A percentile compares a stretch with the other conserved stretches of the same genome.
Conservation (phyloP, 805 yeast genomes). For the Ogataea wickerhamii region DNA sequence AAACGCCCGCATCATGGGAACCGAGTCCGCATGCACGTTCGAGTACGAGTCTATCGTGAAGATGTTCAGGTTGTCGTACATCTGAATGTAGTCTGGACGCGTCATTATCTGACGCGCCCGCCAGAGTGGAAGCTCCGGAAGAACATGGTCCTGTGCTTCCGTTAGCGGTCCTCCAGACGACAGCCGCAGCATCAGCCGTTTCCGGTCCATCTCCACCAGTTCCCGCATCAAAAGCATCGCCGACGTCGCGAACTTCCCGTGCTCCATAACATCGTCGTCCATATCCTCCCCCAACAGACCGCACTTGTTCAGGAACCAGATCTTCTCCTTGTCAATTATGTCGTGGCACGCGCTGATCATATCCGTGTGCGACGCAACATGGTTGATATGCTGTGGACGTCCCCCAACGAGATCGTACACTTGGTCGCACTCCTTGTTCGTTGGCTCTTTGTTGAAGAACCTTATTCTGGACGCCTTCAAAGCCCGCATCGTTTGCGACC, state of each 20-base stretch:
- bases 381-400: conserved; percentile 75
- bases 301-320: conserved; percentile 83
- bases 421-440: conserved; percentile 31
- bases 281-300: conserved; percentile 70
- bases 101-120: conserved; percentile 84
- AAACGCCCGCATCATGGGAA: conserved; percentile 88
- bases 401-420: conserved; percentile 77
- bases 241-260: conserved; percentile 69
- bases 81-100: conserved; percentile 72
- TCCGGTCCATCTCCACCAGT: conserved; percentile 64
- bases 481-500: conserved; percentile 53
- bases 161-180: conserved; percentile 4
- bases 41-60: conserved; percentile 76
- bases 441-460: conserved; percentile 38
- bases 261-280: conserved; percentile 89
- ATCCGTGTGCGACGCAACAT: conserved; percentile 58
- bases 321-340: conserved; percentile 73
- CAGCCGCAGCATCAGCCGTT: conserved; percentile 26
- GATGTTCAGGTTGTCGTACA: conserved; percentile 69
- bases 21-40: conserved; percentile 73
- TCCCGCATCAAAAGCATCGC: conserved; percentile 72
- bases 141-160: conserved; percentile 39
- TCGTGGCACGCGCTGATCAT: conserved; percentile 60
- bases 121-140: conserved; percentile 81
- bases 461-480: conserved; percentile 47